phyloP scores from a whole-genome alignment of 2,329 filamentous ascomycete genomes.

The Lecanicillium sp. region DNA sequence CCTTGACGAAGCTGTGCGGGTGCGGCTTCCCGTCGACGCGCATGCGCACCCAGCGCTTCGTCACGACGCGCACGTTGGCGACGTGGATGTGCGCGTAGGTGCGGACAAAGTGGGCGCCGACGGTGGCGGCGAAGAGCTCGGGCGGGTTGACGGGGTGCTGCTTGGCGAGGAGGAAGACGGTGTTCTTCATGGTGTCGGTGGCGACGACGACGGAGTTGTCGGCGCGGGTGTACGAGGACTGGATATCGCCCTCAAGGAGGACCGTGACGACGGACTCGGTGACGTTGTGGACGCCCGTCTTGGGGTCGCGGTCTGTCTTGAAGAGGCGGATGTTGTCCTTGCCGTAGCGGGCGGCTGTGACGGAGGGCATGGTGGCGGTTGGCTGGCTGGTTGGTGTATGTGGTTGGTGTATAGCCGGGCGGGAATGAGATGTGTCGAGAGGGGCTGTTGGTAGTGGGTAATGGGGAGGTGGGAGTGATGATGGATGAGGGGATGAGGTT shows the following conservation, averaged over 20 bases:
- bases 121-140: constrained; percentile 80
- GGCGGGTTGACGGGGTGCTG: constrained; percentile 87
- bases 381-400: neutral
- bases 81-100: constrained; percentile 82
- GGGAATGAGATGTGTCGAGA: too few relatives aligned
- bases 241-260: constrained; percentile 87
- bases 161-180: constrained; percentile 90
- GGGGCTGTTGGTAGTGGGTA: too few relatives aligned
- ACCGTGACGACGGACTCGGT: constrained; percentile 94
- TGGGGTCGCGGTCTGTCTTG: constrained; percentile 80
- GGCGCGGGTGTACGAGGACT: constrained; percentile 80
- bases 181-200: constrained; percentile 98
- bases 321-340: constrained; percentile 98
- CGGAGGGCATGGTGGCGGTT: constrained; percentile 44
- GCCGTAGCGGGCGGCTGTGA: constrained; percentile 68
- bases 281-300: constrained; percentile 74
- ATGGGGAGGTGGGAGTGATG: neutral
- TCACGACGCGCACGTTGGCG: constrained; percentile 74
- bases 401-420: neutral
- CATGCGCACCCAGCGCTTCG: constrained; percentile 91
- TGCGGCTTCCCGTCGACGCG: constrained; percentile 80
- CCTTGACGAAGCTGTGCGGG: constrained; percentile 89
- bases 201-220: constrained; percentile 95
- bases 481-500: neutral
- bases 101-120: constrained; percentile 83